These are phyloP conservation scores for Cladorrhinum sp. DNA, from an alignment of 2,329 filamentous ascomycete species.

Conservation along the genomic window DNA sequence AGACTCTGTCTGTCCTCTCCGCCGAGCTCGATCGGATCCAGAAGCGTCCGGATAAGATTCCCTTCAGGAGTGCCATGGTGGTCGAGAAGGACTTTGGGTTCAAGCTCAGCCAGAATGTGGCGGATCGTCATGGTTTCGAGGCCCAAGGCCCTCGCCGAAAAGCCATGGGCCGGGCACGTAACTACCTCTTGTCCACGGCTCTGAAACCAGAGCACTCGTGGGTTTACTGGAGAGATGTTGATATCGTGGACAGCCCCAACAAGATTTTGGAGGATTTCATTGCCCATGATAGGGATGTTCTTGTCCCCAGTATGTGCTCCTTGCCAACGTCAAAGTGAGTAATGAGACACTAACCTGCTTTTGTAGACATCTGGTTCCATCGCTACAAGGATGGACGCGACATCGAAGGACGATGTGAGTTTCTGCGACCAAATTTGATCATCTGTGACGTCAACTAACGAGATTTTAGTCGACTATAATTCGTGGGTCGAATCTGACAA, in stretches of 20 bases:
- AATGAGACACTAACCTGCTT: slow-evolving; percentile 27
- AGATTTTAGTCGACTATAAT: slow-evolving; percentile 82
- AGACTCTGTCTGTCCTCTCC: slow-evolving; percentile 82
- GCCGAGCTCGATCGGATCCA: slow-evolving; percentile 87
- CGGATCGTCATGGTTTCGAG: slow-evolving; percentile 79
- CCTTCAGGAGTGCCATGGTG: slow-evolving; percentile 81
- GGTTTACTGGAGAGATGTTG: slow-evolving; percentile 98
- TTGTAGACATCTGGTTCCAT: slow-evolving; percentile 92
- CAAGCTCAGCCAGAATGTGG: slow-evolving; percentile 70
- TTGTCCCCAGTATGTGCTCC: slow-evolving; percentile 78
- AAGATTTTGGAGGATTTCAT: slow-evolving; percentile 93
- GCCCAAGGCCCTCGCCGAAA: slow-evolving; percentile 89
- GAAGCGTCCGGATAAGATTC: slow-evolving; percentile 70
- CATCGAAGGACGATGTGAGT: slow-evolving; percentile 90
- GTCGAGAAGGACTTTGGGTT: slow-evolving; percentile 89
- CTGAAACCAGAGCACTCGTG: slow-evolving; percentile 93
- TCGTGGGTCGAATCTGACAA: slow-evolving; percentile 96
- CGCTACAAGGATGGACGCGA: slow-evolving; percentile 76
- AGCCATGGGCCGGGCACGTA: slow-evolving; percentile 83
- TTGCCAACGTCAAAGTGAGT: not conserved
- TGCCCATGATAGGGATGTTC: slow-evolving; percentile 84
- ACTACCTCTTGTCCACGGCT: slow-evolving; percentile 81
- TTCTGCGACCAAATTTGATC: not conserved
- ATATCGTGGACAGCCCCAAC: slow-evolving; percentile 86
- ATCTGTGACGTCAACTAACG: slow-evolving; percentile 23